Conservation (phyloP, 164 flowering plant genomes). For the Aristolochia californica region DNA sequence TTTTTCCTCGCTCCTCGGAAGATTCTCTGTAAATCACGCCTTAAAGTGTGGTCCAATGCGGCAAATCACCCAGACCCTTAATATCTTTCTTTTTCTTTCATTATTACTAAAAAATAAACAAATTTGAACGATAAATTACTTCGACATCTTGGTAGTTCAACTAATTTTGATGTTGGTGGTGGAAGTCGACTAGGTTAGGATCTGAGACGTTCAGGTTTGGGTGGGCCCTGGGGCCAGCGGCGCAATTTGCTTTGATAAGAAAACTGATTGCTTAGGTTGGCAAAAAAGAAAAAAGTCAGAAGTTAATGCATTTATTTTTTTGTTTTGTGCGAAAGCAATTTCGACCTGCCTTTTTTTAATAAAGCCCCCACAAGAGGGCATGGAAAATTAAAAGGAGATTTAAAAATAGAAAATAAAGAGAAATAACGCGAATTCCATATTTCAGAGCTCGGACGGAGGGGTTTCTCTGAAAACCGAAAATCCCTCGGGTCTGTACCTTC, state of each 20-base stretch:
- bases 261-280: not conserved
- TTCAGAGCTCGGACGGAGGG: constrained; percentile 3
- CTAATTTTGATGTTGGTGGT: no score
- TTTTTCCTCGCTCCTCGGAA: not conserved
- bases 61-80: no score
- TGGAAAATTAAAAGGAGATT: constrained; percentile 4
- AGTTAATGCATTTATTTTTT: constrained; percentile 14
- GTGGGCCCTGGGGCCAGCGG: not conserved
- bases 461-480: not conserved
- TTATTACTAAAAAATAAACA: no score
- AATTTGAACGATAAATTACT: no score
- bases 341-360: constrained; percentile 23
- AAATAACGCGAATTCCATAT: constrained; percentile 5
- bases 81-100: no score
- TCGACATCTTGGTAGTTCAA: no score
- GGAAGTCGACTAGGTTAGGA: no score
- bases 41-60: constrained; percentile 3
- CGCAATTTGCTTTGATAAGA: not conserved
- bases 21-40: constrained; percentile 7
- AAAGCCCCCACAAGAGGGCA: constrained; percentile 8
- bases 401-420: constrained; percentile 2
- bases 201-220: no score
- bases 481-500: no score
- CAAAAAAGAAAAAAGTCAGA: no score
- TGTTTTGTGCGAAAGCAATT: constrained; percentile 20